These are phyloP conservation scores for Psilocybe sp. DNA, from an alignment of 768 basidiomycete species.

Conservation along the genomic window DNA sequence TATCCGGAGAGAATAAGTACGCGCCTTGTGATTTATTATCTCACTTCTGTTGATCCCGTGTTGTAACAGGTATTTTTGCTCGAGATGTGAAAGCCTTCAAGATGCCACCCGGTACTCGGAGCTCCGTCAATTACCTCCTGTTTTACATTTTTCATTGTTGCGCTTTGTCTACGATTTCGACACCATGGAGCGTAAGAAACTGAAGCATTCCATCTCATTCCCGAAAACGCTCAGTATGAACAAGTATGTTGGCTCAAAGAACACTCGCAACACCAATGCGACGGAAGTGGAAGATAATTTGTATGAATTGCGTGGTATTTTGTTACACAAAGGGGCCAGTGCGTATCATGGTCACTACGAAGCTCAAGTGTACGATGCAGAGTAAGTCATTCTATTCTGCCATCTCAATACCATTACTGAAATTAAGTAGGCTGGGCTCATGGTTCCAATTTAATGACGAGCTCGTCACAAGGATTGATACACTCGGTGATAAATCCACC, in stretches of 20 bases:
- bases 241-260: constrained; percentile 46
- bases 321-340: constrained; percentile 88
- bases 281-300: constrained; percentile 25
- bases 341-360: constrained; percentile 92
- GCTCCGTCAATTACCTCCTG: constrained; percentile 73
- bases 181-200: constrained; percentile 83
- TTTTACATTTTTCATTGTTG: constrained; percentile 87
- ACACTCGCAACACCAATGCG: constrained; percentile 13
- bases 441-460: constrained; percentile 98
- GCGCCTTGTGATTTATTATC: not conserved
- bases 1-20: constrained; percentile 84
- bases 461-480: constrained; percentile 60
- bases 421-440: constrained; percentile 45
- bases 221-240: constrained; percentile 74
- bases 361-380: constrained; percentile 74
- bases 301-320: constrained; percentile 85
- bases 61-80: constrained; percentile 70
- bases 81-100: constrained; percentile 66
- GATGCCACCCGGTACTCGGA: constrained; percentile 79
- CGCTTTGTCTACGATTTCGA: constrained; percentile 89
- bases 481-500: constrained; percentile 44
- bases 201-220: constrained; percentile 78
- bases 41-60: not conserved
- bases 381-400: constrained; percentile 39
- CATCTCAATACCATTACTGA: constrained; percentile 5